These are phyloP conservation scores for Xylariomycetidae sp. DNA, from an alignment of 2,329 filamentous ascomycete species.

Conservation along the genomic window DNA sequence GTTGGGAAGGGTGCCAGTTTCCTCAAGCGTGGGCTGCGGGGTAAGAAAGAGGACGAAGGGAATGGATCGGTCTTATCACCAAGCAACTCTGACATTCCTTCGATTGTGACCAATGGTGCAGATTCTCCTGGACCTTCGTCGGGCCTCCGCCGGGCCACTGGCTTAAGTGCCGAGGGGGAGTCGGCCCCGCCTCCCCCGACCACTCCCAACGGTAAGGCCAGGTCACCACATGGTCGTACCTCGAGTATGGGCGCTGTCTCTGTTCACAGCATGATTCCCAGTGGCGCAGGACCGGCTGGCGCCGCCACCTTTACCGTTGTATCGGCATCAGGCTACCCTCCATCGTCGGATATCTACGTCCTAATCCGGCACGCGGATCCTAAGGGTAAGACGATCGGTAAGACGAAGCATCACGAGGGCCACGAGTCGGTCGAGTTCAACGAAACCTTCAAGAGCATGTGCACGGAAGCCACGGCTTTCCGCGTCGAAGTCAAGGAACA, in stretches of 20 bases:
- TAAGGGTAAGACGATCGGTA: constrained; percentile 77
- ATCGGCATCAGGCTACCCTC: constrained; percentile 72
- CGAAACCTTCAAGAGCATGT: constrained; percentile 73
- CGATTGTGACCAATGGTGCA: constrained; percentile 39
- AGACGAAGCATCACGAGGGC: constrained; percentile 86
- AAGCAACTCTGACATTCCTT: constrained; percentile 37
- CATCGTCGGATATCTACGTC: constrained; percentile 74
- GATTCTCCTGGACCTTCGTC: constrained; percentile 29
- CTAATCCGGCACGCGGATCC: constrained; percentile 61
- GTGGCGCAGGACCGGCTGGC: constrained; percentile 57
- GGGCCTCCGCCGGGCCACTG: constrained; percentile 38
- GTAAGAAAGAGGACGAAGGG: constrained; percentile 59
- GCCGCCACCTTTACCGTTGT: constrained; percentile 77
- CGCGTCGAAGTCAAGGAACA: constrained; percentile 82
- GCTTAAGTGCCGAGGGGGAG: constrained; percentile 30
- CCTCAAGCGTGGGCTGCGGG: constrained; percentile 76
- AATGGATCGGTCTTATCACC: constrained; percentile 39
- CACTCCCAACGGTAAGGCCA: constrained; percentile 26
- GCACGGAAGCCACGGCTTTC: constrained; percentile 80
- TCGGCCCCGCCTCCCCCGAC: constrained; percentile 24
- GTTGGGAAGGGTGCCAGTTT: constrained; percentile 90
- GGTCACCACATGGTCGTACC: constrained; percentile 42
- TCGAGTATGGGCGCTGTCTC: constrained; percentile 63
- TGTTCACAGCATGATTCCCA: constrained; percentile 57
- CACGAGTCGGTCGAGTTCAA: constrained; percentile 65